A percentile compares a stretch with the other conserved stretches of the same genome.
Evolutionary conservation across 257 asterid genomes (phyloP).

Genomic region (Solanum sparsipilum): DNA sequence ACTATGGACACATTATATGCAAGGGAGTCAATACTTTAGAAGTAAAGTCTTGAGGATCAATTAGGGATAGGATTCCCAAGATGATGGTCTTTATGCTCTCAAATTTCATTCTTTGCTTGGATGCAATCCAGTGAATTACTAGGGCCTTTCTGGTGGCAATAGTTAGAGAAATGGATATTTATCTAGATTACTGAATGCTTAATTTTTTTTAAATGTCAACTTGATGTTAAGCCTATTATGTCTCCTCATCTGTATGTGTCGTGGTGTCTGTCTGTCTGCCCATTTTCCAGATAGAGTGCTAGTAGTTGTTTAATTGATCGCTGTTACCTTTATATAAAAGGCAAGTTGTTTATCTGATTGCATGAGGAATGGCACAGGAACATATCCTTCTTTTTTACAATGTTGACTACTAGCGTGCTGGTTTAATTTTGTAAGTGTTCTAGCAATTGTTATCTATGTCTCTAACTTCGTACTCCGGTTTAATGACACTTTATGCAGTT

Average conservation of each 20-base stretch:
- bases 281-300: background rate
- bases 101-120: background rate
- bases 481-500: slow-evolving; percentile 31
- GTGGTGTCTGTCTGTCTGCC: background rate
- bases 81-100: background rate
- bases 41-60: background rate
- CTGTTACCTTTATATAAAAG: background rate
- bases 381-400: background rate
- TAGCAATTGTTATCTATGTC: background rate
- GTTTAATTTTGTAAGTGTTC: background rate
- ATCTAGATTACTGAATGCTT: background rate
- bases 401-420: background rate
- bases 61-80: background rate
- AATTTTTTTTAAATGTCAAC: background rate
- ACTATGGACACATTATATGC: background rate
- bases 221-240: background rate
- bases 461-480: background rate
- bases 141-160: background rate
- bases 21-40: background rate
- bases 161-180: background rate
- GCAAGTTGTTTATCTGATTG: background rate
- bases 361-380: background rate
- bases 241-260: background rate
- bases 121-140: background rate
- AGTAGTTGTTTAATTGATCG: background rate